These are phyloP conservation scores for Vitis riparia DNA, from an alignment of 164 flowering plant species.

Conservation along the genomic window DNA sequence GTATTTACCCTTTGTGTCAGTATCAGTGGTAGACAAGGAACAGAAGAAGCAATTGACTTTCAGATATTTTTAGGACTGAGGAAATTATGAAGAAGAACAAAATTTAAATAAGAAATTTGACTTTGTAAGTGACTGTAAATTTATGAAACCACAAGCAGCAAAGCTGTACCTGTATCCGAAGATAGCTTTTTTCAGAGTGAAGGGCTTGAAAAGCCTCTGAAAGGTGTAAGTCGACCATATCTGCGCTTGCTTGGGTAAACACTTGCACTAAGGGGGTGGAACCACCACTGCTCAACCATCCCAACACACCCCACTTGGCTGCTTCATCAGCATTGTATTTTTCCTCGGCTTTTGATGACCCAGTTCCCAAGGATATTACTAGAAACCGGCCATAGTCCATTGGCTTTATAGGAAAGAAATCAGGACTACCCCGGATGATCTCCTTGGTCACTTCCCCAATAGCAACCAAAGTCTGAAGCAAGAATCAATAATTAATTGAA, in stretches of 20 bases:
- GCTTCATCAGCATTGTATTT: conserved; percentile 23
- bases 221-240: conserved; percentile 30
- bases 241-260: conserved; percentile 38
- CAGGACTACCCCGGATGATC: conserved; percentile 6
- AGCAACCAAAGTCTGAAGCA: conserved; percentile 19
- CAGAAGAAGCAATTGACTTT: no score
- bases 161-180: no score
- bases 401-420: conserved; percentile 3
- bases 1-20: neutral
- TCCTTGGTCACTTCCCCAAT: conserved; percentile 17
- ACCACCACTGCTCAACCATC: conserved; percentile 17
- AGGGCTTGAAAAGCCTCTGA: conserved; percentile 9
- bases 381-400: conserved; percentile 20
- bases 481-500: neutral
- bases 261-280: conserved; percentile 32
- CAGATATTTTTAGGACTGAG: no score
- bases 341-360: conserved; percentile 18
- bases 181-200: neutral
- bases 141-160: no score
- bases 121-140: no score
- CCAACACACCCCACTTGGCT: conserved; percentile 32
- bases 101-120: no score
- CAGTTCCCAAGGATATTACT: conserved; percentile 39
- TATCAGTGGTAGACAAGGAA: no score
- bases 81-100: no score